Conservation (phyloP, 805 yeast species). For the Hanseniaspora meyeri region DNA sequence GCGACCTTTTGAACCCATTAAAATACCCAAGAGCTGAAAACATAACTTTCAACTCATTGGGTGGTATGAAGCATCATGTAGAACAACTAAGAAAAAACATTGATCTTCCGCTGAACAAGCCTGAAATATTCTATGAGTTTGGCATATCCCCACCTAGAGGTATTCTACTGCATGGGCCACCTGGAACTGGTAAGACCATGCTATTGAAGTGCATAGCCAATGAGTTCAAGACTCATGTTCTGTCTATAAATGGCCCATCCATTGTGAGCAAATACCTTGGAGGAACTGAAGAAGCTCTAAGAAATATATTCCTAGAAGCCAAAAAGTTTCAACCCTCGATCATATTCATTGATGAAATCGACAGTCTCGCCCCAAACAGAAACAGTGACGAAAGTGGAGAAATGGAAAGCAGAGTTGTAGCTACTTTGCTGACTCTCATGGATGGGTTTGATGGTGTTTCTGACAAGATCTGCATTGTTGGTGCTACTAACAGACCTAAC, state of each 20-base stretch:
- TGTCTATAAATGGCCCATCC: constrained; percentile 80
- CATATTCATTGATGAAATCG: constrained; percentile 84
- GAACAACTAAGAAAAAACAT: constrained; percentile 50
- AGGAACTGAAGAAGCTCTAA: constrained; percentile 77
- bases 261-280: constrained; percentile 88
- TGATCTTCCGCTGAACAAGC: constrained; percentile 68
- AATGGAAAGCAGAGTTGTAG: constrained; percentile 80
- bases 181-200: constrained; percentile 95
- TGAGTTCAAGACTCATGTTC: constrained; percentile 68
- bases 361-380: constrained; percentile 77
- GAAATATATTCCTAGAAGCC: constrained; percentile 78
- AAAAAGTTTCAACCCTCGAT: constrained; percentile 73
- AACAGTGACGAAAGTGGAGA: constrained; percentile 80
- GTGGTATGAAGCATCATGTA: constrained; percentile 65
- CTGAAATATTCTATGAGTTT: constrained; percentile 64
- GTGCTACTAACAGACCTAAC: constrained; percentile 65
- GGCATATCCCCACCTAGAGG: constrained; percentile 92
- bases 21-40: constrained; percentile 37
- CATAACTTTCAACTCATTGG: constrained; percentile 45
- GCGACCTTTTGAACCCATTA: constrained; percentile 21
- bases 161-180: constrained; percentile 85
- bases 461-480: constrained; percentile 48
- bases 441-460: constrained; percentile 52
- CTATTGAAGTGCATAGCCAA: constrained; percentile 69
- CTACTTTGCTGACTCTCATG: constrained; percentile 71